phyloP scores from a whole-genome alignment of 495 filamentous ascomycete species.

The Penicillium cosmopolitanum region DNA sequence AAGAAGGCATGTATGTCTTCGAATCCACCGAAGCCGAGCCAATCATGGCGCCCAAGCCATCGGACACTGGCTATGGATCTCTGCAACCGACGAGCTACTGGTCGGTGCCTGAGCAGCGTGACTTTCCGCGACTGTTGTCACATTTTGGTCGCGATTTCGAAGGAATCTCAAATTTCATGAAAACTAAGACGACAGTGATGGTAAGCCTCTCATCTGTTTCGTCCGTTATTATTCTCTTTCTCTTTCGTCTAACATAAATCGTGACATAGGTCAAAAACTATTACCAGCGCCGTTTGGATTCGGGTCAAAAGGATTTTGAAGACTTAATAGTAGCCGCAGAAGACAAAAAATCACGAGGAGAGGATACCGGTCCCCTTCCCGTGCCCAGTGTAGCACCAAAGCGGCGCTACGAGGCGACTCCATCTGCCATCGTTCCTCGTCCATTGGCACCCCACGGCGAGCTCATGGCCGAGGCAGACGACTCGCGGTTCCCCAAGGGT shows the following conservation, averaged over 20 bases:
- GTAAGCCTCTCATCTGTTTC: conserved; percentile 49
- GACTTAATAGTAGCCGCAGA: conserved; percentile 72
- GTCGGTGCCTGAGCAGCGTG: conserved; percentile 87
- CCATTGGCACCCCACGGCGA: conserved; percentile 65
- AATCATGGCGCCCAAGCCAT: conserved; percentile 31
- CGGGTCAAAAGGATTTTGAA: conserved; percentile 69
- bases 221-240: not conserved
- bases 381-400: conserved; percentile 61
- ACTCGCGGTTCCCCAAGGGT: conserved; percentile 53
- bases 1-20: conserved; percentile 46
- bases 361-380: conserved; percentile 70
- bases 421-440: conserved; percentile 59
- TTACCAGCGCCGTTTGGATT: conserved; percentile 76
- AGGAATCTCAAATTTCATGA: conserved; percentile 83
- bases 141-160: conserved; percentile 90
- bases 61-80: conserved; percentile 48
- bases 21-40: conserved; percentile 47
- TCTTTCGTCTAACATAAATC: conserved; percentile 33
- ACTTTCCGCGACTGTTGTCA: conserved; percentile 76
- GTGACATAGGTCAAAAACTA: conserved; percentile 83
- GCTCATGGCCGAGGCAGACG: conserved; percentile 52
- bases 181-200: conserved; percentile 92
- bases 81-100: conserved; percentile 88
- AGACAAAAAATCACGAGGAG: conserved; percentile 66
- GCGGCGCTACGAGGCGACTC: conserved; percentile 58